Evolutionary conservation across 1,139 yeast species (phyloP).

Genomic region (Sugiyamaella sp.): DNA sequence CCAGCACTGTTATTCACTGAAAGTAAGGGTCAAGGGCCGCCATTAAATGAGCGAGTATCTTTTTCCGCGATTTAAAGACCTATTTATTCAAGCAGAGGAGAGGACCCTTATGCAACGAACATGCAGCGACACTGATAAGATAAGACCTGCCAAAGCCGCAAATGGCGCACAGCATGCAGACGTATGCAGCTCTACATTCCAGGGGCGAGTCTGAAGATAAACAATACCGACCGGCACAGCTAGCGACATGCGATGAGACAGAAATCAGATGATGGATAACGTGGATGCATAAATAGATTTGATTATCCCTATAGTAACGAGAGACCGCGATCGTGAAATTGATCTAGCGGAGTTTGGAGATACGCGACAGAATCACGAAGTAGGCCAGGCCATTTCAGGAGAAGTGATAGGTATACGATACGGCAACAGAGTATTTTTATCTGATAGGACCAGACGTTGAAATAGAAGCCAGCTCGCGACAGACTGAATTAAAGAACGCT

Average conservation of each 20-base stretch:
- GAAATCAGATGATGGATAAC: background rate
- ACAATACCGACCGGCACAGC: background rate
- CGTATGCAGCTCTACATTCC: constrained; percentile 5
- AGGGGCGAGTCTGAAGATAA: constrained; percentile 6
- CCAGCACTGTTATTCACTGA: no score
- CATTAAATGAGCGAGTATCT: no score
- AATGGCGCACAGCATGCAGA: constrained; percentile 1
- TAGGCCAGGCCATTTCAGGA: no score
- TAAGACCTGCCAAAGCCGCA: background rate
- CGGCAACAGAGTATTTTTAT: no score
- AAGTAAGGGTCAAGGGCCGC: no score
- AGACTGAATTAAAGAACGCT: no score
- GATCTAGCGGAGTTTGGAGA: background rate
- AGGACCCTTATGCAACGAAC: background rate
- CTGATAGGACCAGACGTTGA: no score
- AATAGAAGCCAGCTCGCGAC: no score
- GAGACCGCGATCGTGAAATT: background rate
- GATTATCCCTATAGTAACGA: constrained; percentile 8
- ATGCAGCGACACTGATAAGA: constrained; percentile 7
- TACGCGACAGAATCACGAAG: no score
- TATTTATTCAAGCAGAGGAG: background rate
- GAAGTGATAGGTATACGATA: no score
- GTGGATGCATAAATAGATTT: constrained; percentile 1
- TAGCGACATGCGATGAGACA: background rate
- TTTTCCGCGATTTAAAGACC: no score